These are phyloP conservation scores for Fragilaria crotonensis DNA, from an alignment of 108 stramenopile genomes.

Conservation along the genomic window DNA sequence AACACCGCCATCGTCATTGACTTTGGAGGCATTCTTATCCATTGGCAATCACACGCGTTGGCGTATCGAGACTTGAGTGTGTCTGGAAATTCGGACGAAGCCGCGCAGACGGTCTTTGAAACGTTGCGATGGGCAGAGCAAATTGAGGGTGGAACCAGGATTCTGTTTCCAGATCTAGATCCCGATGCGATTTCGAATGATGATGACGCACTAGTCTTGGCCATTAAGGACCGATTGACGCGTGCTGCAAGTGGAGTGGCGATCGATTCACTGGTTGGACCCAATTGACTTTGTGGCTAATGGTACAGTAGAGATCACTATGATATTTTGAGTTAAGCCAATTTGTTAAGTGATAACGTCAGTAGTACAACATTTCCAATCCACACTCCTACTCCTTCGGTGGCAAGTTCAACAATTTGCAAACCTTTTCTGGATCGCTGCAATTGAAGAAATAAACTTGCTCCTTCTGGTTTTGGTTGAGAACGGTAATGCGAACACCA, in stretches of 20 bases:
- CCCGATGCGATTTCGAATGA: constrained; percentile 11
- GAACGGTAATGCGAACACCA: constrained; percentile 8
- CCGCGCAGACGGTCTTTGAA: constrained; percentile 72
- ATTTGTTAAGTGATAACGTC: no score
- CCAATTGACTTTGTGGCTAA: background rate
- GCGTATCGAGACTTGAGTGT: constrained; percentile 76
- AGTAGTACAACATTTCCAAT: no score
- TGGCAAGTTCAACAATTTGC: background rate
- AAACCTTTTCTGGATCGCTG: constrained; percentile 11
- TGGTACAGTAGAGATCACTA: background rate
- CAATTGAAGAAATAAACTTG: constrained; percentile 7
- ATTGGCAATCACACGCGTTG: constrained; percentile 40
- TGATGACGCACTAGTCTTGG: constrained; percentile 46
- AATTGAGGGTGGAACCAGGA: constrained; percentile 41
- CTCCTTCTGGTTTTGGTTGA: background rate
- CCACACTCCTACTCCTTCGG: background rate
- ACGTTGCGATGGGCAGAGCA: constrained; percentile 85
- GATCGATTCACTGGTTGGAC: constrained; percentile 13
- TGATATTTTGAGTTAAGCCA: no score
- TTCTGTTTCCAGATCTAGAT: constrained; percentile 64
- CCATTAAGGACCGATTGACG: constrained; percentile 75
- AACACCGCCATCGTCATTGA: constrained; percentile 73
- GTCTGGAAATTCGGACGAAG: constrained; percentile 45
- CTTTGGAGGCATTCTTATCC: constrained; percentile 52
- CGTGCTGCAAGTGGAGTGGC: constrained; percentile 84